A percentile compares a stretch with the other conserved stretches of the same genome.
Evolutionary conservation across 148 eudicot genomes (phyloP).

Genomic region (Spergularia marina): DNA sequence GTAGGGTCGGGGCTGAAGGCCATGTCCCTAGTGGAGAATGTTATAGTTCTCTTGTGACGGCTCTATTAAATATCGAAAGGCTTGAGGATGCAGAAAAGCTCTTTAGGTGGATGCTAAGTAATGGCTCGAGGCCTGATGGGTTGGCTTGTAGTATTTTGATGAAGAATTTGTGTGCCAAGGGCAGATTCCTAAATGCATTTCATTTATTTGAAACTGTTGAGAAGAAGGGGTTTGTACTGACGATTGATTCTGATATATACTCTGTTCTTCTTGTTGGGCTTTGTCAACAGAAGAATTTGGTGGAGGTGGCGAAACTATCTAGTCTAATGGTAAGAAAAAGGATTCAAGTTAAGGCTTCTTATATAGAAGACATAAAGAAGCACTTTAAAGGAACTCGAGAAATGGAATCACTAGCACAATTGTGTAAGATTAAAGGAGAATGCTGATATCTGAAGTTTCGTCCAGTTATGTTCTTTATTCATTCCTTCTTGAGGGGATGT

Average conservation of each 20-base stretch:
- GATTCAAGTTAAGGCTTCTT: slow-evolving; percentile 37
- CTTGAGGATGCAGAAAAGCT: slow-evolving; percentile 57
- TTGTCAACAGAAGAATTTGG: slow-evolving; percentile 34
- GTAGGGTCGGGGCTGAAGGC: slow-evolving; percentile 42
- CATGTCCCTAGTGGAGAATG: slow-evolving; percentile 20
- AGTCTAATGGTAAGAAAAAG: slow-evolving; percentile 43
- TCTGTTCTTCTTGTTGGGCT: slow-evolving; percentile 60
- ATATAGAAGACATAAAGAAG: slow-evolving; percentile 20
- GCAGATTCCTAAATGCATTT: slow-evolving; percentile 58
- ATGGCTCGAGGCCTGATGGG: slow-evolving; percentile 56
- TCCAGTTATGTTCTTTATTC: background rate
- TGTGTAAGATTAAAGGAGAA: slow-evolving; percentile 19
- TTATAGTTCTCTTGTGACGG: slow-evolving; percentile 36
- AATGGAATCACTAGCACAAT: slow-evolving; percentile 34
- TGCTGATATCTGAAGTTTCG: background rate
- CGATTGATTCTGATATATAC: slow-evolving; percentile 61
- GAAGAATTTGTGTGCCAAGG: slow-evolving; percentile 42
- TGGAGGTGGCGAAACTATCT: slow-evolving; percentile 49
- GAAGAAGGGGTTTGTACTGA: slow-evolving; percentile 37
- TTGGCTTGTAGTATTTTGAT: slow-evolving; percentile 55
- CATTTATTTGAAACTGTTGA: slow-evolving; percentile 42
- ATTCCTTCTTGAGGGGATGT: background rate
- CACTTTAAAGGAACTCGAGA: slow-evolving; percentile 30
- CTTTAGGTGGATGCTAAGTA: slow-evolving; percentile 57
- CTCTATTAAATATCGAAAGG: slow-evolving; percentile 43